Base-by-base conservation (phyloP, 2,329 filamentous ascomycete genomes). In the Botrytis elliptica region DNA sequence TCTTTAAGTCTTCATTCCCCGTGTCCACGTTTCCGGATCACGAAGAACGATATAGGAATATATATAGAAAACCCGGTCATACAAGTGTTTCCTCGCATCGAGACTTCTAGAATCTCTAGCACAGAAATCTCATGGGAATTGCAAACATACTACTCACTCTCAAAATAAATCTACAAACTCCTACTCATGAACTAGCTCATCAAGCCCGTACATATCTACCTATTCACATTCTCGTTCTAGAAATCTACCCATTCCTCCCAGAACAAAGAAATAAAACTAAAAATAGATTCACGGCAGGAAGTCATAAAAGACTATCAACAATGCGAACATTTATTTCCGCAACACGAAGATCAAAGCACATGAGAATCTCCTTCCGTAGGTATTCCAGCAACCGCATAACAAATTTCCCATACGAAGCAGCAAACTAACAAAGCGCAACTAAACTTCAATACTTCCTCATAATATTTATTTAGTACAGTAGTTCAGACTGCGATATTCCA, bases 181-280 rank as follows among this genome's bases (percentile, higher is more conserved):
- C 25, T 16, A 7, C 49, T 55, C 5, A 16, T 18, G 25, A 29
- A 57, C n/a, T 3, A 57, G n/a, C 52, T 57, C 16, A 18, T 57
- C 52, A 18, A 8, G 29, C 16, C 7, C 16, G 3, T 6, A 18
- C 16, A 1, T 6, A 18, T 7, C 3, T 33, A 0, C 3, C n/a
- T 29, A 16, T 57, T 18, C 52, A 9, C 52, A 29, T 29, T 57
- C 3, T 57, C n/a, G 16, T 57, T 57, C 16, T 18, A 3, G n/a
- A 57, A 57, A 3, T 18, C n/a, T 7, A 8, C 6, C 14, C 6
- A 29, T 29, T 29, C 7, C 14, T 4, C 22, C 14, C 18, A 18
- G 3, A 57, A 18, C 52, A 2, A 0, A 57, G n/a, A 9, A 57
- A 29, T 3, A 57, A 57, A 57, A 29, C n/a, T 18, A 29, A 57